Percentiles rank a stretch among this genome's conserved stretches.
phyloP scores from a whole-genome alignment of 2,329 filamentous ascomycete genomes.

The Pseudogymnoascus sp. region DNA sequence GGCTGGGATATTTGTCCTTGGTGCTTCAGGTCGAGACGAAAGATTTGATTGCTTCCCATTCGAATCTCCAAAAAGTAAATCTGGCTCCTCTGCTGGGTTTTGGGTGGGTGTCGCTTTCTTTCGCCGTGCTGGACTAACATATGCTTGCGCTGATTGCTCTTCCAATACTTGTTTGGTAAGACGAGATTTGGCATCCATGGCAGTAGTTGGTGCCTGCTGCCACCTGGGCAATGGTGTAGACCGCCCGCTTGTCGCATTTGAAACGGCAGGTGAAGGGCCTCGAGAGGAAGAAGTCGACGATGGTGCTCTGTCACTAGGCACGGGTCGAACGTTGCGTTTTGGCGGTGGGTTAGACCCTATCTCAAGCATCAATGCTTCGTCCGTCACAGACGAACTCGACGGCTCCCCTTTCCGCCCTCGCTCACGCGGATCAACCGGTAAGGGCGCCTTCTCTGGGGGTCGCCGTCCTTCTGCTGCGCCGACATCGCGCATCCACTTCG shows the following conservation, averaged over 20 bases:
- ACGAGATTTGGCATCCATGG: slow-evolving; percentile 45
- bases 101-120: slow-evolving; percentile 48
- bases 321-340: slow-evolving; percentile 23
- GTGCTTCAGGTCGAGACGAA: slow-evolving; percentile 23
- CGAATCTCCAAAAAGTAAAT: slow-evolving; percentile 51
- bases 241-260: slow-evolving; percentile 34
- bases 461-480: slow-evolving; percentile 21
- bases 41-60: not conserved
- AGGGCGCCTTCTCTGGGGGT: slow-evolving; percentile 31
- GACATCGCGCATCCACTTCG: slow-evolving; percentile 89
- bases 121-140: slow-evolving; percentile 77
- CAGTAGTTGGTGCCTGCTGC: slow-evolving; percentile 42
- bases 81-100: slow-evolving; percentile 39
- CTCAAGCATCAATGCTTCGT: slow-evolving; percentile 76
- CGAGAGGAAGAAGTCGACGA: slow-evolving; percentile 26
- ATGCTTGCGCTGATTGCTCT: slow-evolving; percentile 72
- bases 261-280: slow-evolving; percentile 42
- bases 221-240: slow-evolving; percentile 46
- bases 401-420: slow-evolving; percentile 15
- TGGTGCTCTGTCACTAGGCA: slow-evolving; percentile 16
- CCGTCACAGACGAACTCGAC: slow-evolving; percentile 37
- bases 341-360: slow-evolving; percentile 48
- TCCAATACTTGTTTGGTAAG: slow-evolving; percentile 67
- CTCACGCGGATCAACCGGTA: slow-evolving; percentile 24
- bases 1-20: slow-evolving; percentile 26